Conservation (phyloP, 768 basidiomycete genomes). For the Boletus speciosus region DNA sequence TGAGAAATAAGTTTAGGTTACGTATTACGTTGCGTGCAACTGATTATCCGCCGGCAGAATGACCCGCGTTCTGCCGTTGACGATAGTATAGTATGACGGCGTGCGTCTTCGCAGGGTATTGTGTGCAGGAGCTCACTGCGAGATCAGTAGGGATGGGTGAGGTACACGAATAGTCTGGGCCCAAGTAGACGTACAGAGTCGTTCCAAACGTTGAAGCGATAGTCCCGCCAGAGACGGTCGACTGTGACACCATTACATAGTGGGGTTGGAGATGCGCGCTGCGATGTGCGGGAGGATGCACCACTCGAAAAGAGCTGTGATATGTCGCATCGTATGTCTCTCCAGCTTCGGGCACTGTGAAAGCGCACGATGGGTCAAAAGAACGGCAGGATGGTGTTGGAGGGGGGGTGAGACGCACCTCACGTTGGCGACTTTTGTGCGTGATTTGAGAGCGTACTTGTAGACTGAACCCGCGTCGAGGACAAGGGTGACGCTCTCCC, state of each 20-base stretch:
- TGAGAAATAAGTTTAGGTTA: conserved; percentile 28
- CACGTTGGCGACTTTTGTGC: conserved; percentile 63
- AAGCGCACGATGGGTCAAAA: not conserved
- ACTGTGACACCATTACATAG: conserved; percentile 55
- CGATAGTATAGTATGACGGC: conserved; percentile 28
- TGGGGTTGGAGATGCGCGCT: conserved; percentile 33
- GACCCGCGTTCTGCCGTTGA: conserved; percentile 27
- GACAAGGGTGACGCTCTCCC: conserved; percentile 62
- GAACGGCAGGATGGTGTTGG: not conserved
- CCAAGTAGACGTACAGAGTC: conserved; percentile 36
- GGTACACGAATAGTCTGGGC: not conserved
- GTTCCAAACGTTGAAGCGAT: conserved; percentile 61
- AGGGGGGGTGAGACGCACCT: conserved; percentile 44
- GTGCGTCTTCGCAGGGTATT: conserved; percentile 25
- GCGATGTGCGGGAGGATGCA: conserved; percentile 28
- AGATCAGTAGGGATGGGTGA: conserved; percentile 8
- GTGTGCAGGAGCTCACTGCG: conserved; percentile 19
- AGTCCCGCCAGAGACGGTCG: conserved; percentile 65
- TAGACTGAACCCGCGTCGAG: conserved; percentile 68
- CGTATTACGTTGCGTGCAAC: conserved; percentile 28
- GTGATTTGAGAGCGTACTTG: conserved; percentile 65
- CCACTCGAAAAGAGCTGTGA: conserved; percentile 55
- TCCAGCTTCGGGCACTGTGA: conserved; percentile 60
- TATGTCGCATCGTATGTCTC: conserved; percentile 57
- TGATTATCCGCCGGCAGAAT: conserved; percentile 29